phyloP scores from a whole-genome alignment of 305 asterid genomes.

The Plantago lanceolata region DNA sequence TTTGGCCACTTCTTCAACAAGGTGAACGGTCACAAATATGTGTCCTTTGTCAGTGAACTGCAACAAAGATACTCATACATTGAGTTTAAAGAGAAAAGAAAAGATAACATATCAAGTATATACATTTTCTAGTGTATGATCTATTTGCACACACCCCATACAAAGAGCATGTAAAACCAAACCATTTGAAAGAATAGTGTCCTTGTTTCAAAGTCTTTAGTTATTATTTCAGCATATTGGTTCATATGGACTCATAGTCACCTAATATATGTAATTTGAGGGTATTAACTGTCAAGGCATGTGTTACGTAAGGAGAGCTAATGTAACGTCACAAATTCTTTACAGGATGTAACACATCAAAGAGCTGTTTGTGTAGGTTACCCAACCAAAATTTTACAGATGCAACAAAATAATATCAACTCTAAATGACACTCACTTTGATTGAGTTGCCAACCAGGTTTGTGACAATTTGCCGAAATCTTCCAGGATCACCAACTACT shows the following conservation, averaged over 20 bases:
- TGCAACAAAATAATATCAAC: neutral
- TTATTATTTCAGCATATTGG: too few relatives aligned
- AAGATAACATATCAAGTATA: neutral
- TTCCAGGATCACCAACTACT: conserved; percentile 90
- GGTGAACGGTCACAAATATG: conserved; percentile 79
- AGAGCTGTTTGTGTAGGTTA: neutral
- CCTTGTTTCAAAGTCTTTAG: too few relatives aligned
- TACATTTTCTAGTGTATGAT: neutral
- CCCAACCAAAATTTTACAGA: neutral
- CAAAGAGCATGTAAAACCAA: too few relatives aligned
- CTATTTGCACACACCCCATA: neutral
- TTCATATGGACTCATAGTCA: too few relatives aligned
- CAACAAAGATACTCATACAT: conserved; percentile 16
- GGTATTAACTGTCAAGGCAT: too few relatives aligned
- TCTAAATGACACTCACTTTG: conserved; percentile 52
- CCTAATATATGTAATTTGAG: too few relatives aligned
- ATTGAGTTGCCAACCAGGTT: conserved; percentile 92
- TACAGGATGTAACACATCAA: too few relatives aligned
- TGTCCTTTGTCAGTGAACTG: conserved; percentile 98
- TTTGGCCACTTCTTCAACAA: conserved; percentile 62
- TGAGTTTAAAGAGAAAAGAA: neutral
- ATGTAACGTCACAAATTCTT: too few relatives aligned
- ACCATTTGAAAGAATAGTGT: too few relatives aligned
- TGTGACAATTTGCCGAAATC: conserved; percentile 86
- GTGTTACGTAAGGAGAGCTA: too few relatives aligned